Conservation (phyloP, 352 stramenopile genomes). For the Phytopythium montanum region DNA sequence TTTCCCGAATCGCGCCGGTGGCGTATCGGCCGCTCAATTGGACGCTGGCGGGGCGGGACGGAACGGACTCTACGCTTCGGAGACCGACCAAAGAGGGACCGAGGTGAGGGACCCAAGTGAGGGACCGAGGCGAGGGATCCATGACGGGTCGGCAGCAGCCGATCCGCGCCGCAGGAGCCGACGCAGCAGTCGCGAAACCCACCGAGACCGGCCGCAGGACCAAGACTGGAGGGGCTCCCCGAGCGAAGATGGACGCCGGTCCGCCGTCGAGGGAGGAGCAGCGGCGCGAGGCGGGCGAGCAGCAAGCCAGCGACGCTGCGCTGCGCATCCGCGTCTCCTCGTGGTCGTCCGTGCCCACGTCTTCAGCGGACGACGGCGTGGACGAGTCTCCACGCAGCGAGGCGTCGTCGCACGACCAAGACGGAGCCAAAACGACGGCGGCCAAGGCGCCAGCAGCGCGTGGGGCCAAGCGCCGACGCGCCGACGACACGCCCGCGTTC, state of each 20-base stretch:
- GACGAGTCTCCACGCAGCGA: slow-evolving; percentile 26
- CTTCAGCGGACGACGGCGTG: slow-evolving; percentile 26
- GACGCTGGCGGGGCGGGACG: not conserved
- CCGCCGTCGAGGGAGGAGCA: not conserved
- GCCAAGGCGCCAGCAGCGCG: not conserved
- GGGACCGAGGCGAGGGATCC: too few species aligned
- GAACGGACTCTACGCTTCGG: not conserved
- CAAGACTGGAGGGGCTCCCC: not conserved
- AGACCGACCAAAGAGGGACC: not conserved
- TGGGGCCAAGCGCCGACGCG: slow-evolving; percentile 28
- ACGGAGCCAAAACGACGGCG: not conserved
- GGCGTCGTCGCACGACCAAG: not conserved
- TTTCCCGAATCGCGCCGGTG: not conserved
- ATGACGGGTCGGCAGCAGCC: too few species aligned
- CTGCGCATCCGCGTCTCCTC: slow-evolving; percentile 36
- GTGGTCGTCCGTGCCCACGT: slow-evolving; percentile 26
- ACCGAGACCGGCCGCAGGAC: not conserved
- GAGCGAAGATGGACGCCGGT: not conserved
- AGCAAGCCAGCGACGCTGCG: slow-evolving; percentile 6
- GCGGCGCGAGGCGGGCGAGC: not conserved
- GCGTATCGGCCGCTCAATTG: not conserved
- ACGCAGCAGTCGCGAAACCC: not conserved
- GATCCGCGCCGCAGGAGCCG: not conserved
- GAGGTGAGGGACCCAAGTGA: not conserved
- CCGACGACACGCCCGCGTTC: slow-evolving; percentile 47